Base-by-base conservation (phyloP, 1,139 yeast species). In the Taphrina populina region DNA sequence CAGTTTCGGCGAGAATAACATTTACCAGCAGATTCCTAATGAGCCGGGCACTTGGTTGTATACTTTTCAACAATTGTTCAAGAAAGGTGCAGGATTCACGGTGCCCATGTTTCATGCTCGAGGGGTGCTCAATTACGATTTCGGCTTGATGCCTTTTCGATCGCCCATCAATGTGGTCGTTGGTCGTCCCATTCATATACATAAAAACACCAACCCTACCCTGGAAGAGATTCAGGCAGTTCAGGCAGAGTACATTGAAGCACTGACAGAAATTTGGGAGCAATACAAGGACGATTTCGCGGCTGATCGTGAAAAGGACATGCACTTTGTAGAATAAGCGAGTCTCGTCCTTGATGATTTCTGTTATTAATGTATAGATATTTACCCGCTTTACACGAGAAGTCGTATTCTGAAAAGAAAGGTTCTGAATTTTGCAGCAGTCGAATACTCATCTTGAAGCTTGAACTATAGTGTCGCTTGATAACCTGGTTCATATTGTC, bases 21-120 rank as follows among this genome's bases (percentile, higher is more conserved):
- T 87, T 35, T 88, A 83, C 69, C 79, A 82, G 58, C 80, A 87
- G 55, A 71, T 79, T 2, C 73, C 75, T 52, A 84, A 87, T 7
- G 70, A 73, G 64, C 78, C 65, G 66, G 78, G 63, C 11, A 81
- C 92, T 0, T 64, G 76, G 72, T 65, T 79, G 65, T 72, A 71
- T 63, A 75, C 72, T 56, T 68, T 85, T 58, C 97, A 90, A 68
- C 71, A 77, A 37, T 79, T 87, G 80, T 67, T 90, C 67, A 90
- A 92, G 65, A 73, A 74, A 35, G 75, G 72, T 37, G 77, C 82
- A 58, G 92, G 90, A 2, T 92, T 90, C 70, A 90, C 98, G 0
- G 66, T 92, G 13, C 98, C 98, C 1, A 79, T 92, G 59, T 85
- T 92, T 71, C 84, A 88, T 66, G 96, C 96, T 0, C 76, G 97